A percentile compares a stretch with the other conserved stretches of the same genome.
phyloP scores from a whole-genome alignment of 2,329 filamentous ascomycete genomes.

The Aspergillus sp. region DNA sequence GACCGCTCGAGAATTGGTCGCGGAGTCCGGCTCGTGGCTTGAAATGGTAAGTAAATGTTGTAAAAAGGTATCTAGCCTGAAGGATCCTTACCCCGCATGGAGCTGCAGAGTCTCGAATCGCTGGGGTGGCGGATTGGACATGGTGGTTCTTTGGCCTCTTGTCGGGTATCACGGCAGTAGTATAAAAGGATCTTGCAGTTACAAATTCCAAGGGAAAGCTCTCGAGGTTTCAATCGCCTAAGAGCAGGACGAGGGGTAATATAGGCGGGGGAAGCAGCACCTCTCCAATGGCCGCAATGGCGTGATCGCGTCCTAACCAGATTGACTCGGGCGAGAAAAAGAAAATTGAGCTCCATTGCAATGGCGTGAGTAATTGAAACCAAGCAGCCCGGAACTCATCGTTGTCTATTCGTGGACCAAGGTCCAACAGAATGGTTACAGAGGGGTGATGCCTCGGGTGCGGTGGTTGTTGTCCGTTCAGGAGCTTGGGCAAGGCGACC shows the following conservation, averaged over 20 bases:
- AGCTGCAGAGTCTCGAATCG: conserved; percentile 86
- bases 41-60: conserved; percentile 11
- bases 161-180: too few species aligned
- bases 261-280: conserved; percentile 10
- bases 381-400: background rate
- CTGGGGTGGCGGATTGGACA: conserved; percentile 42
- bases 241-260: conserved; percentile 6
- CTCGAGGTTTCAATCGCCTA: background rate
- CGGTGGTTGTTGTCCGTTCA: too few species aligned
- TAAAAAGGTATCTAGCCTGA: too few species aligned
- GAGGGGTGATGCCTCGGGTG: too few species aligned
- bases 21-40: conserved; percentile 78
- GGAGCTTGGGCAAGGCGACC: too few species aligned
- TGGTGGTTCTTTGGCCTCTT: conserved; percentile 22
- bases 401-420: background rate
- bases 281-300: conserved; percentile 8
- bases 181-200: background rate
- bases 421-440: background rate
- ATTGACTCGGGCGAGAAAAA: conserved; percentile 3
- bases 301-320: conserved; percentile 15
- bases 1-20: conserved; percentile 86
- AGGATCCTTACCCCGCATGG: conserved; percentile 71
- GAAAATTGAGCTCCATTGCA: background rate
- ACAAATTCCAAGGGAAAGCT: background rate
- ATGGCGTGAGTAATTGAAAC: conserved; percentile 1